Evolutionary conservation across 2,329 filamentous ascomycete genomes (phyloP), one percentile per base, ranked within the genome.

Genomic region (Ceratocystis lukuohia): DNA sequence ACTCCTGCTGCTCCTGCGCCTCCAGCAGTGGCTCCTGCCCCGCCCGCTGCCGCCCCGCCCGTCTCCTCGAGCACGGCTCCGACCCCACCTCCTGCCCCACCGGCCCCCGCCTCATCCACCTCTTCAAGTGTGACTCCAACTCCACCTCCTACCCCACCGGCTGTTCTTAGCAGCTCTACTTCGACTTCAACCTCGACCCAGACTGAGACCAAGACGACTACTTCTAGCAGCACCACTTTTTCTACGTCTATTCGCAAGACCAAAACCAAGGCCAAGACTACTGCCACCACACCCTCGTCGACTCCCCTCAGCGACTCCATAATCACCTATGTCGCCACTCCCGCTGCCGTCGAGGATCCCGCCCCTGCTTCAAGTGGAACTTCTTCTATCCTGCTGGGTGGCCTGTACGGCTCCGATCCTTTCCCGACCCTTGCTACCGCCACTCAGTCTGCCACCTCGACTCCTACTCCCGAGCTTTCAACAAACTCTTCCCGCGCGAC

Each of bases 291-390:
- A 8, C 25, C 48, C 15, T 56, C 56, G n/a, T 17, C 64, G 1
- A 66, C 59, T 56, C 65, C 59, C 28, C 7, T 66, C 7, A 66
- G 65, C 25, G 46, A 66, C 59, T 66, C 65, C 7, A 63, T 66
- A 46, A 15, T n/a, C 15, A 59, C 64, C 25, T 66, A 63, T 62
- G 59, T 33, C 61, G 50, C 33, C 30, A 56, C 65, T 20, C 56
- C 44, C 20, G 28, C 17, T 28, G n/a, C 33, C 15, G 65, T 15
- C n/a, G 30, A 50, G 28, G 30, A 62, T 15, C 50, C 61, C n/a
- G 65, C 28, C 17, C 61, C 45, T 17, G 10, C 45, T 15, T 20
- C 28, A 1, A 62, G 25, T 7, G 50, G 10, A 3, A 41, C 65
- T 12, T 28, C 22, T 15, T 57, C 53, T 17, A n/a, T 57, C 20